Percentiles rank a stretch among this genome's conserved stretches.
Evolutionary conservation across 768 basidiomycete species (phyloP).

Genomic region (Xerocomellus amylosporus): DNA sequence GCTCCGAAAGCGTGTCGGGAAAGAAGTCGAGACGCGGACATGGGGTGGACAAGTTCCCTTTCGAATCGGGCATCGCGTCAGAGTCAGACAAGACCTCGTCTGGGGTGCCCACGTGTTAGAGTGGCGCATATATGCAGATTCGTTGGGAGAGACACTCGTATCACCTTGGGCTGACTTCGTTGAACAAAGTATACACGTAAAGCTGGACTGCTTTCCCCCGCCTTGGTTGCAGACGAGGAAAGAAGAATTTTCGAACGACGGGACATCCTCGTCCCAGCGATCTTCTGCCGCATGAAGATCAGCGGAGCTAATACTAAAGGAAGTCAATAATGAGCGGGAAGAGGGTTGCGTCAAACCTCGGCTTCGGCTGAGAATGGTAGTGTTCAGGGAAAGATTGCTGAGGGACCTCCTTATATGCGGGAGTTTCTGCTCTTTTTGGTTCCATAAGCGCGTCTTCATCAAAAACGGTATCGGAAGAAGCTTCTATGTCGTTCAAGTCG

Average conservation of each 20-base stretch:
- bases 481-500: conserved; percentile 9
- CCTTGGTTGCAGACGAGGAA: conserved; percentile 20
- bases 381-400: background rate
- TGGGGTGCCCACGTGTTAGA: conserved; percentile 17
- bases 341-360: conserved; percentile 18
- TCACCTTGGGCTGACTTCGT: conserved; percentile 20
- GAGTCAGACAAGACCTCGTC: conserved; percentile 3
- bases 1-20: conserved; percentile 17
- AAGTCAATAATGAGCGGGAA: conserved; percentile 10
- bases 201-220: conserved; percentile 4
- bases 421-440: background rate
- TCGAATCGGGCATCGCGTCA: background rate
- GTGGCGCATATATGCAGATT: conserved; percentile 17
- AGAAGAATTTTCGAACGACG: background rate
- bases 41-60: background rate
- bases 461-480: conserved; percentile 24
- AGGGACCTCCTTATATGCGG: conserved; percentile 18
- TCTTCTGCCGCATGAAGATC: background rate
- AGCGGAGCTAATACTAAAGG: conserved; percentile 6
- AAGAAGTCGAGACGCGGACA: conserved; percentile 11
- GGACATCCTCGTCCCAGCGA: background rate
- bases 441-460: conserved; percentile 4
- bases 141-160: background rate
- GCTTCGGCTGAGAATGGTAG: background rate
- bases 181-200: conserved; percentile 24